These are phyloP conservation scores for Plasmodium coatneyi DNA, from an alignment of 169 alveolate species.

Conservation along the genomic window DNA sequence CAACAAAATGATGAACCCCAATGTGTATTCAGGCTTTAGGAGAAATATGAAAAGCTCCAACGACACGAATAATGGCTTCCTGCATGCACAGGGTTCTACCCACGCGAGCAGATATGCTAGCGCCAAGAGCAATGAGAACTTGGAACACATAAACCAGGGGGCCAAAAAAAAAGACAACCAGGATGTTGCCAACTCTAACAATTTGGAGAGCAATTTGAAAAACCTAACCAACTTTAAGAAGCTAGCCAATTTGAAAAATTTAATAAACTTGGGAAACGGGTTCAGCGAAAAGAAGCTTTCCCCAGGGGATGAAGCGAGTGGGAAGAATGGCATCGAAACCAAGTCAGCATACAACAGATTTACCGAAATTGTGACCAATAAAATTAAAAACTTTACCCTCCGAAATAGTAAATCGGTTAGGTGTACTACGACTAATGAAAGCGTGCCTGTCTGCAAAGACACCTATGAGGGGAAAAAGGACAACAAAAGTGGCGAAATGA, in stretches of 20 bases:
- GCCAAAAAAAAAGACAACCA: not conserved
- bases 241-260: not conserved
- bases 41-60: constrained; percentile 15
- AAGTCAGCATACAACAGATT: constrained; percentile 36
- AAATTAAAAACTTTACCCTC: constrained; percentile 28
- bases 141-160: not conserved
- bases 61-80: not conserved
- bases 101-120: constrained; percentile 2
- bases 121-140: constrained; percentile 10
- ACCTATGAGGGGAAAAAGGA: not conserved
- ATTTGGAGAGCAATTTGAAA: constrained; percentile 11
- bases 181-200: not conserved
- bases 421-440: not conserved
- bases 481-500: constrained; percentile 7
- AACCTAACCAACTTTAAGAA: constrained; percentile 6
- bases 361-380: constrained; percentile 38
- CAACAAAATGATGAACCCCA: not conserved
- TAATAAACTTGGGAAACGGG: constrained; percentile 1
- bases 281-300: not conserved
- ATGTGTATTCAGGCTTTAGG: constrained; percentile 15
- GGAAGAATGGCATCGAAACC: not conserved
- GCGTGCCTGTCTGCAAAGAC: not conserved
- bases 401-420: constrained; percentile 14
- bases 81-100: not conserved
- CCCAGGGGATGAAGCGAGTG: not conserved